Evolutionary conservation across 2,329 filamentous ascomycete species (phyloP).

Genomic region (Epicoccum sorghinum): DNA sequence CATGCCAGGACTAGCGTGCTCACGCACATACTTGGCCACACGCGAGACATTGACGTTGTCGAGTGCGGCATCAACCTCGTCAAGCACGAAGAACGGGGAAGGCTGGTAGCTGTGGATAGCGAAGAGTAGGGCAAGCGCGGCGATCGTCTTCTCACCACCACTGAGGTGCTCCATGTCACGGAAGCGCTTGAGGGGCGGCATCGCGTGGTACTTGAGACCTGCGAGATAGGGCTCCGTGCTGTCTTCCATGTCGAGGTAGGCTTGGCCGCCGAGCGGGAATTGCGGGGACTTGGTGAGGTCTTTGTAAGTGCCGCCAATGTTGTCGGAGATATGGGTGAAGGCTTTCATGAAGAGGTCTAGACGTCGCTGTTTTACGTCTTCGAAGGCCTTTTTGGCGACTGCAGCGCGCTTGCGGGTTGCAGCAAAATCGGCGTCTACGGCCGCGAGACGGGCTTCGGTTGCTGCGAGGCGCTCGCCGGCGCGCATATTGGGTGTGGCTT

Average conservation of each 20-base stretch:
- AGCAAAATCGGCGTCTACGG: constrained; percentile 88
- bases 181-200: constrained; percentile 98
- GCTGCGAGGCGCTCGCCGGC: constrained; percentile 89
- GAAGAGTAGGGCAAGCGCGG: constrained; percentile 92
- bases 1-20: constrained; percentile 95
- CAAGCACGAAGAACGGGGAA: constrained; percentile 94
- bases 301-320: constrained; percentile 92
- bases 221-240: constrained; percentile 95
- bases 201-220: constrained; percentile 97
- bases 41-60: constrained; percentile 97
- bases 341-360: constrained; percentile 94
- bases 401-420: constrained; percentile 77
- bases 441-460: constrained; percentile 80
- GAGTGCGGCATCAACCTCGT: constrained; percentile 97
- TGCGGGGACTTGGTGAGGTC: constrained; percentile 88
- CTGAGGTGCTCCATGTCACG: constrained; percentile 98
- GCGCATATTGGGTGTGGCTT: constrained; percentile 95
- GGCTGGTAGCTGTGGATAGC: constrained; percentile 97
- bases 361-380: constrained; percentile 78
- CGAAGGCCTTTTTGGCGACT: constrained; percentile 81
- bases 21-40: constrained; percentile 93
- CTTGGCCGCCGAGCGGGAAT: constrained; percentile 89
- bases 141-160: constrained; percentile 98
- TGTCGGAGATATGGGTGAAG: constrained; percentile 91
- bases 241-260: constrained; percentile 93